A percentile compares a stretch with the other conserved stretches of the same genome.
phyloP scores from a whole-genome alignment of 1,139 yeast genomes.

The Saccharomyces pastorianus region DNA sequence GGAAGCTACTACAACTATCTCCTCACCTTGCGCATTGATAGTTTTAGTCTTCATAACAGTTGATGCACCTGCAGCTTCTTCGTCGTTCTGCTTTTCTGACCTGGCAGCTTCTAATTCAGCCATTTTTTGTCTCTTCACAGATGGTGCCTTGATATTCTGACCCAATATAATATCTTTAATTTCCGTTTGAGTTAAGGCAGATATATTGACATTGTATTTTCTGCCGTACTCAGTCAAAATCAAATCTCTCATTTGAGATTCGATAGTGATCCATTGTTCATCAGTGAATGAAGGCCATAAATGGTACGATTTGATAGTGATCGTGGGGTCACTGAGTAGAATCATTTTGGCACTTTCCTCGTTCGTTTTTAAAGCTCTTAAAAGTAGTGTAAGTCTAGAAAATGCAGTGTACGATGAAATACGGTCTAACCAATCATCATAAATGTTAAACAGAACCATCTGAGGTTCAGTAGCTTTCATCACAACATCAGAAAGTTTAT shows the following conservation, averaged over 20 bases:
- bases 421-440: constrained; percentile 86
- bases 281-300: constrained; percentile 87
- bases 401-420: constrained; percentile 91
- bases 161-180: constrained; percentile 91
- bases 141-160: constrained; percentile 87
- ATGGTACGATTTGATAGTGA: constrained; percentile 68
- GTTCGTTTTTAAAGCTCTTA: constrained; percentile 73
- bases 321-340: constrained; percentile 64
- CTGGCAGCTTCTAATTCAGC: constrained; percentile 65
- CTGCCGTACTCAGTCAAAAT: constrained; percentile 79
- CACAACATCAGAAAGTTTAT: constrained; percentile 71
- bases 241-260: constrained; percentile 77
- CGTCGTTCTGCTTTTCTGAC: constrained; percentile 31
- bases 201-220: constrained; percentile 77
- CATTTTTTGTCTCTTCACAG: constrained; percentile 70
- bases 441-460: constrained; percentile 82
- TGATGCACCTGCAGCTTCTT: constrained; percentile 29
- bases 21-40: constrained; percentile 91
- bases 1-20: constrained; percentile 88
- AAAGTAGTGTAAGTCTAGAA: constrained; percentile 69
- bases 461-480: constrained; percentile 86
- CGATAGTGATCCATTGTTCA: constrained; percentile 90
- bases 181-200: constrained; percentile 85
- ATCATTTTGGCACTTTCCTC: constrained; percentile 71
- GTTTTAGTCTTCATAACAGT: constrained; percentile 82